Conservation (phyloP, 257 asterid species). For the Solanum tarapatanum region DNA sequence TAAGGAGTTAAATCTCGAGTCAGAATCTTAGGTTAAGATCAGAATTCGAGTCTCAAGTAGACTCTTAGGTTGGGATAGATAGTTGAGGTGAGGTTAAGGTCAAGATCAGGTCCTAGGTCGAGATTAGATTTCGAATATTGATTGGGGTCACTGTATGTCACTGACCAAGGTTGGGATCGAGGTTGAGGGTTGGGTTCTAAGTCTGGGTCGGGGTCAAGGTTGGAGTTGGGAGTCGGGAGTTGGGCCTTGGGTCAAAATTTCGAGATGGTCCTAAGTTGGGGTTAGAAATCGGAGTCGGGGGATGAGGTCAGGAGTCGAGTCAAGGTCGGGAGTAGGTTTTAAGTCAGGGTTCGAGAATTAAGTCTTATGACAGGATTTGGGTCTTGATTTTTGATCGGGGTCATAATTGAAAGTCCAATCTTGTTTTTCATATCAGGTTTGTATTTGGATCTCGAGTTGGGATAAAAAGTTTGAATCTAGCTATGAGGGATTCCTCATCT, state of each 20-base stretch:
- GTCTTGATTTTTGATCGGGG: neutral
- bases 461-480: neutral
- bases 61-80: neutral
- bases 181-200: neutral
- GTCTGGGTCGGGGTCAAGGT: neutral
- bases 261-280: neutral
- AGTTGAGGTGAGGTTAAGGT: neutral
- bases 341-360: neutral
- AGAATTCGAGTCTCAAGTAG: neutral
- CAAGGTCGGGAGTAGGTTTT: neutral
- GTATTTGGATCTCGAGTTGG: neutral
- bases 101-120: neutral
- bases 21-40: neutral
- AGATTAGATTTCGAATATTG: neutral
- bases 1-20: neutral
- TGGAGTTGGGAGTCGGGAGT: neutral
- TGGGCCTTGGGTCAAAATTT: neutral
- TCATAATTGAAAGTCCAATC: neutral
- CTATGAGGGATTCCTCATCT: too few species aligned
- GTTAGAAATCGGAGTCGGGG: too few species aligned
- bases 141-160: neutral
- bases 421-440: neutral
- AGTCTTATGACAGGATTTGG: fast-evolving
- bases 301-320: neutral
- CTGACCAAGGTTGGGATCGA: neutral